Conservation (phyloP, 129 eudicot genomes). For the Saussurea involucrata region DNA sequence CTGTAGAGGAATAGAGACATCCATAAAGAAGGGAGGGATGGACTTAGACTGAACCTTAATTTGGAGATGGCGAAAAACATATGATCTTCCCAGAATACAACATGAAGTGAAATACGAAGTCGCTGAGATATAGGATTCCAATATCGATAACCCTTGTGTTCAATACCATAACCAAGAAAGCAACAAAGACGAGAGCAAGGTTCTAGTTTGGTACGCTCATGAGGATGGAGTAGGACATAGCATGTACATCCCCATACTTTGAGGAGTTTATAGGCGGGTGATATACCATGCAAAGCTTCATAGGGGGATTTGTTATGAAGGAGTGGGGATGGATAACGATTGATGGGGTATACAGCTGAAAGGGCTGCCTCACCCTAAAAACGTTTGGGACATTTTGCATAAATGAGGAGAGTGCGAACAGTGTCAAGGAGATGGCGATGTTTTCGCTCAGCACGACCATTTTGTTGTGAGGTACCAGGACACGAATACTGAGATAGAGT, state of each 20-base stretch:
- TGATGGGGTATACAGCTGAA: no score
- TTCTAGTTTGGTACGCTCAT: conserved; percentile 3
- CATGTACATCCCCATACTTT: not conserved
- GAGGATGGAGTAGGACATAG: not conserved
- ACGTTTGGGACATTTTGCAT: no score
- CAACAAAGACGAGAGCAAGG: not conserved
- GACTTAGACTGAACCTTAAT: not conserved
- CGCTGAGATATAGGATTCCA: not conserved
- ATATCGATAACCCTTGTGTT: not conserved
- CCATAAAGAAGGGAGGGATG: not conserved
- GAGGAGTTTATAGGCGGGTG: not conserved
- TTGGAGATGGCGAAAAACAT: not conserved
- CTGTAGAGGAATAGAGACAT: not conserved
- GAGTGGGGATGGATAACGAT: no score
- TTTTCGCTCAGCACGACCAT: no score
- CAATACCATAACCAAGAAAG: conserved; percentile 9
- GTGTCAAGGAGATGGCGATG: no score
- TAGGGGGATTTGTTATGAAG: not conserved
- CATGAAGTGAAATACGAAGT: conserved; percentile 1
- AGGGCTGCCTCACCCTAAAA: no score
- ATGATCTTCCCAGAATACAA: not conserved
- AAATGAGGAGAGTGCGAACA: no score
- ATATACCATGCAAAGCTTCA: not conserved
- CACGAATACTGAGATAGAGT: no score
- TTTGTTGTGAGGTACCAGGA: no score